Base-by-base conservation (phyloP, 495 filamentous ascomycete species). In the Beverwykella pulmonaria region DNA sequence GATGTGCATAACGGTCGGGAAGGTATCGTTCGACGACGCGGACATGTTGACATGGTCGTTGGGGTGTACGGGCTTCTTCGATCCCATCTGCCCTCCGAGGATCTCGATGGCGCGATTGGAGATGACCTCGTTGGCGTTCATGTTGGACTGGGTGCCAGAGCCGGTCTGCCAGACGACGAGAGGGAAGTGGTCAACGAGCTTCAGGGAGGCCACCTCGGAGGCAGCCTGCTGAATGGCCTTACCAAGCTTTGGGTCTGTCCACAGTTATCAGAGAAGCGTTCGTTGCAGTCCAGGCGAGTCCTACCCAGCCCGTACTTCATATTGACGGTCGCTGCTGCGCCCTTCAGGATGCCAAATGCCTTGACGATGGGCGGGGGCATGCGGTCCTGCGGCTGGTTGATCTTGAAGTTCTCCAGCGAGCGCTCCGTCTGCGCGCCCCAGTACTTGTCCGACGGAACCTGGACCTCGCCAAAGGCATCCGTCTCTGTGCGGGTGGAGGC, bases 91-190 rank as follows among this genome's bases (percentile, higher is more conserved):
- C 68, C 94, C 94, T 62, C 94, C 94, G 17, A 98, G 83, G 62
- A 98, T 94, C 82, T 98, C 95, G 78, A 98, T 98, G 46, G 94
- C 94, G 63, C 94, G 92, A 85, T 98, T 98, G 63, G 93, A 97
- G 80, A 98, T 98, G 77, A 98, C 94, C 81, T 98, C 94, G 80
- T 98, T 98, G 76, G 94, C 93, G 83, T 98, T 98, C 94, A 98
- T 98, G 86, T 98, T 98, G 75, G 92, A 96, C 82, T 98, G 94
- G 26, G 94, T 98, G 73, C 94, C 94, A 19, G 95, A 98, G 61
- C 94, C 94, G 39, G 94, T 98, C 80, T 98, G 94, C 94, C 94
- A 98, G 74, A 98, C 93, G 57, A 98, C 94, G 53, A 98, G 89
- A 59, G 93, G 94, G 82, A 98, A 98, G 86, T 98, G 94, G 79